Evolutionary conservation across 768 basidiomycete species (phyloP).

Genomic region (Tephrocybe sp.): DNA sequence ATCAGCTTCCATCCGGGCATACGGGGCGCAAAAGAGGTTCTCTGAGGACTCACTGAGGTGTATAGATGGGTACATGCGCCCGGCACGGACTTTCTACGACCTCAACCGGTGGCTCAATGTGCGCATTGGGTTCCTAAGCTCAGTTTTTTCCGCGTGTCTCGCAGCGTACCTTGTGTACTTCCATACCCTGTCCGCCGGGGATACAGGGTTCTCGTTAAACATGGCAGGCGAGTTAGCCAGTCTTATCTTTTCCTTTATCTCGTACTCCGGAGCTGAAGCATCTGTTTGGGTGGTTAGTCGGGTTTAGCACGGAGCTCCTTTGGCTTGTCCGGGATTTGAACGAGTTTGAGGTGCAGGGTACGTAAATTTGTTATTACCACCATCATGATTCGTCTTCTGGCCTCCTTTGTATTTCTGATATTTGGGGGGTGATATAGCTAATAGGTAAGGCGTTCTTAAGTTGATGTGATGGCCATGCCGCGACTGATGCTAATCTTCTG

Average conservation of each 20-base stretch:
- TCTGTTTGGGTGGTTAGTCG: constrained; percentile 27
- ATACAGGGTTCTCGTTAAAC: constrained; percentile 48
- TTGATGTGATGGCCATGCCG: not conserved
- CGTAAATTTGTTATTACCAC: not conserved
- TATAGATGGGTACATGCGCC: constrained; percentile 49
- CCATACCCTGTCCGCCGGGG: constrained; percentile 34
- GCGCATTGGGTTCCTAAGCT: constrained; percentile 54
- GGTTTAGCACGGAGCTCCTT: constrained; percentile 52
- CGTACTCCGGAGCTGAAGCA: constrained; percentile 8
- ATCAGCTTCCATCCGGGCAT: constrained; percentile 57
- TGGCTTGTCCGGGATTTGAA: constrained; percentile 40
- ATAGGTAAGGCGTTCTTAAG: constrained; percentile 33
- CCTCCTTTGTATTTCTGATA: too few species aligned
- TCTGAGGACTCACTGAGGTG: constrained; percentile 41
- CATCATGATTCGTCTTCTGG: constrained; percentile 24
- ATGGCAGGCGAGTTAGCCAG: constrained; percentile 41
- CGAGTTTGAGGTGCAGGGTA: constrained; percentile 36
- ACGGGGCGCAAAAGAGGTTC: constrained; percentile 52
- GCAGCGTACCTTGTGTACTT: constrained; percentile 52
- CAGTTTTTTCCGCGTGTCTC: constrained; percentile 47
- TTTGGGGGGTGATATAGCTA: constrained; percentile 24
- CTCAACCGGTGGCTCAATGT: constrained; percentile 40
- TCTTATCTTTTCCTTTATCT: constrained; percentile 25
- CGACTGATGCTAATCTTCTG: not conserved
- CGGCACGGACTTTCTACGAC: constrained; percentile 24